Evolutionary conservation across 768 basidiomycete genomes (phyloP), one percentile per base, ranked within the genome.

Genomic region (Auriculariales sp.): DNA sequence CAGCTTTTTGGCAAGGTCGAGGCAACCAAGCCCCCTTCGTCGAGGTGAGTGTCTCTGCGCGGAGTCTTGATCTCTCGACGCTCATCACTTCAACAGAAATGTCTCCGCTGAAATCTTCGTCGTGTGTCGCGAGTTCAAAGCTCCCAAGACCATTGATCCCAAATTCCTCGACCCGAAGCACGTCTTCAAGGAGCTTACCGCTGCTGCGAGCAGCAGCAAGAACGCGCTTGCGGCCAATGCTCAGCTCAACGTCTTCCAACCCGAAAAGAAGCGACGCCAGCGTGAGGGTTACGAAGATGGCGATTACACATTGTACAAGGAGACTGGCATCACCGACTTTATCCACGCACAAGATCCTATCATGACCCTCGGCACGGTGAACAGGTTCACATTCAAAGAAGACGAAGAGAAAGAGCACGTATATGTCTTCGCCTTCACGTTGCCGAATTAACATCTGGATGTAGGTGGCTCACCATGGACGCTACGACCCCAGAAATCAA

Each of bases 71-170:
- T 9, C n/a, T 39, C 36, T 9, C 46, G 22, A 32, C n/a, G 11
- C 4, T 27, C 48, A 48, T n/a, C 19, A 46, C 29, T 33, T 32
- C 47, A 30, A 32, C 56, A 93, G 93, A 69, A 97, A 94, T 68
- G 95, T 99, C 36, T 99, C 95, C 36, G 95, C 95, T 11, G 95
- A 99, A 67, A 99, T 99, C 61, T 99, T 99, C 72, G 95, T 99
- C 57, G 89, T 97, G 46, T 99, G 95, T 65, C 83, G 83, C 50
- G 89, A 88, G 51, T 99, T 90, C 68, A 75, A 89, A 51, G 91
- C 93, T 7, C 95, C 95, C 2, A 91, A 88, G 64, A 75, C 83
- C 57, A 94, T 99, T 58, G 95, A 99, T 60, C 92, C 94, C 12
- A 95, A 94, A 66, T 95, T 99, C 67, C 80, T 99, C 54, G 93